phyloP scores from a whole-genome alignment of 1,284 basidiomycete species.

The Ustilago trichophora region DNA sequence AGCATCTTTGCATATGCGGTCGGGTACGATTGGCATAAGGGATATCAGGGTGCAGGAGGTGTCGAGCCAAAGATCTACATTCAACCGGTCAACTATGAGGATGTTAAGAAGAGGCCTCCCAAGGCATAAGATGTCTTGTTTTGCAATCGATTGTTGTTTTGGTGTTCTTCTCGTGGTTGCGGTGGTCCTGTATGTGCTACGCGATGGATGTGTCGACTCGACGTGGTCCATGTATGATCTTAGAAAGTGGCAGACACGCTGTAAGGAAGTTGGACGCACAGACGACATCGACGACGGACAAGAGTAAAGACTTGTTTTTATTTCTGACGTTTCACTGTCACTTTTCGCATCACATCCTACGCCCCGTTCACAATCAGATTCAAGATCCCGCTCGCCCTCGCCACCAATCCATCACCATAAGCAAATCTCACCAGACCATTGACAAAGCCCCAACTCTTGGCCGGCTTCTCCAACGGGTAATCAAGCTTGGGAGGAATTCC shows the following conservation, averaged over 20 bases:
- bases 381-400: slow-evolving; percentile 5
- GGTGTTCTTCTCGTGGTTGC: too few relatives aligned
- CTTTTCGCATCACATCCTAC: too few relatives aligned
- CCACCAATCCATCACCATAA: slow-evolving; percentile 11
- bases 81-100: slow-evolving; percentile 58
- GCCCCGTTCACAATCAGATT: slow-evolving; percentile 15
- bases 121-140: too few relatives aligned
- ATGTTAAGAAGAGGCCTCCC: slow-evolving; percentile 59
- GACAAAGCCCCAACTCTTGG: slow-evolving; percentile 33
- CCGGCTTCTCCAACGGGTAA: slow-evolving; percentile 58
- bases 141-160: too few relatives aligned
- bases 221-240: too few relatives aligned
- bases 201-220: too few relatives aligned
- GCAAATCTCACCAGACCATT: slow-evolving; percentile 26
- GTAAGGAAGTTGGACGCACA: too few relatives aligned
- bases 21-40: slow-evolving; percentile 66
- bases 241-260: too few relatives aligned
- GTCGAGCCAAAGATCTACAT: slow-evolving; percentile 57
- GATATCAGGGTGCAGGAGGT: slow-evolving; percentile 52
- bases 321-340: too few relatives aligned
- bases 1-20: slow-evolving; percentile 64
- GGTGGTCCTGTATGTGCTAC: too few relatives aligned
- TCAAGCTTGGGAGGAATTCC: slow-evolving; percentile 74
- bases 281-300: too few relatives aligned
- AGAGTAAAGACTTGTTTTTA: too few relatives aligned